Percentiles rank a stretch among this genome's conserved stretches.
phyloP scores from a whole-genome alignment of 306 rosid genomes.

The Mimosa pudica region DNA sequence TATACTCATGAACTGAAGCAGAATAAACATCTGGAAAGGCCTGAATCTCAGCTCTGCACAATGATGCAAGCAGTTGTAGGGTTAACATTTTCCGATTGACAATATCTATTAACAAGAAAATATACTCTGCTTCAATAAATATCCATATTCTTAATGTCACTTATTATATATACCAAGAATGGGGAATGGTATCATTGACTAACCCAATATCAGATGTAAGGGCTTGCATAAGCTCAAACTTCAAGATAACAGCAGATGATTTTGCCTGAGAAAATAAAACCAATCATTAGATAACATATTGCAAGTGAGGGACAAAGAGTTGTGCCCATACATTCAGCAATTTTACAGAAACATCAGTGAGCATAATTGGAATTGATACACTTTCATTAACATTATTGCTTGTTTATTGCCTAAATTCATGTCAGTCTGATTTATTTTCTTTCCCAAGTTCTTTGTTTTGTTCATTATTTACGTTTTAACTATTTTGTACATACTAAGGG shows the following conservation, averaged over 20 bases:
- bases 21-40: constrained; percentile 54
- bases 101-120: constrained; percentile 18
- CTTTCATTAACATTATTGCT: constrained; percentile 1
- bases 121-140: constrained; percentile 30
- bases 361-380: neutral
- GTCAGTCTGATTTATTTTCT: neutral
- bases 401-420: constrained; percentile 6
- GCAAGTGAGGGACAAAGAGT: neutral
- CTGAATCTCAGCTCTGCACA: constrained; percentile 60
- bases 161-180: neutral
- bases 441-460: constrained; percentile 11
- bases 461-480: constrained; percentile 1
- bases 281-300: constrained; percentile 31
- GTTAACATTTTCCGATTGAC: constrained; percentile 22
- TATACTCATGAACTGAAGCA: constrained; percentile 79
- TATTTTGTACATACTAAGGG: neutral
- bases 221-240: constrained; percentile 85
- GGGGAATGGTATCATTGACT: constrained; percentile 34
- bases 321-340: neutral
- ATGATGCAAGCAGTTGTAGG: constrained; percentile 33
- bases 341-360: neutral
- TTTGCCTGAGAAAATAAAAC: constrained; percentile 52
- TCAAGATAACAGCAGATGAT: constrained; percentile 70
- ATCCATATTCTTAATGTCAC: constrained; percentile 22
- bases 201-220: constrained; percentile 64